Percentiles rank a stretch among this genome's conserved stretches.
Evolutionary conservation across 805 yeast species (phyloP).

Genomic region (Metschnikowia kofuensis): DNA sequence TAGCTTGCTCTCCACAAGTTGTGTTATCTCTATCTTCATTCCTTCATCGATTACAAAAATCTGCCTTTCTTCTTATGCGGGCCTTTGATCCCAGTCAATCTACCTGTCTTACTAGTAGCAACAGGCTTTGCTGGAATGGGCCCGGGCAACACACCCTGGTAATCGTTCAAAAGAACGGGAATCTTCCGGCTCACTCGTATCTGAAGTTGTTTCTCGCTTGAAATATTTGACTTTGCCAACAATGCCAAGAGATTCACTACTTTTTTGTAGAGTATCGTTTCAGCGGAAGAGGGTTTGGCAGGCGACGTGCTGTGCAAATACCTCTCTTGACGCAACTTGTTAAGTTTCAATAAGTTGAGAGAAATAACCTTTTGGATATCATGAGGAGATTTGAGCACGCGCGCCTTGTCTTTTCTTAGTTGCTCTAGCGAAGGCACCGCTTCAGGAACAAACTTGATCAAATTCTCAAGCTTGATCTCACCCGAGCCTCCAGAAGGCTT

Average conservation of each 20-base stretch:
- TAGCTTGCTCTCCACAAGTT: not conserved
- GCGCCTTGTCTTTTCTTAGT: slow-evolving; percentile 24
- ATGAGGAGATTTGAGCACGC: slow-evolving; percentile 25
- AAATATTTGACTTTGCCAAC: slow-evolving; percentile 30
- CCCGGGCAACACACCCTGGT: slow-evolving; percentile 78
- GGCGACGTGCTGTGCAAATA: slow-evolving; percentile 28
- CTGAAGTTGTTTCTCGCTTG: slow-evolving; percentile 25
- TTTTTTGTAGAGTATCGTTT: slow-evolving; percentile 29
- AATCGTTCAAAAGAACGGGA: slow-evolving; percentile 72
- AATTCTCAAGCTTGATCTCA: slow-evolving; percentile 28
- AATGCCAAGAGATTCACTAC: slow-evolving; percentile 29
- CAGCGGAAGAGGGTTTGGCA: slow-evolving; percentile 25
- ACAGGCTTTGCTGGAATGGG: slow-evolving; percentile 26
- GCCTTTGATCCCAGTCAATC: slow-evolving; percentile 40
- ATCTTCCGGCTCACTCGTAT: slow-evolving; percentile 39
- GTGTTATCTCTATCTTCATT: not conserved
- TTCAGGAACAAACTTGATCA: slow-evolving; percentile 37
- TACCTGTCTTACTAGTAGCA: slow-evolving; percentile 18
- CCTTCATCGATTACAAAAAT: not conserved
- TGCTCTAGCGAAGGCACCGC: slow-evolving; percentile 23
- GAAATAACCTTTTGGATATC: slow-evolving; percentile 36
- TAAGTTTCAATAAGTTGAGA: slow-evolving; percentile 29
- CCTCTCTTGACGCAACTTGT: slow-evolving; percentile 41
- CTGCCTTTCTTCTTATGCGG: slow-evolving; percentile 35
- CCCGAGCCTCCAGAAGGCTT: not conserved